Conservation (phyloP, 2,329 filamentous ascomycete species). For the Penicillium aurantiogriseum region DNA sequence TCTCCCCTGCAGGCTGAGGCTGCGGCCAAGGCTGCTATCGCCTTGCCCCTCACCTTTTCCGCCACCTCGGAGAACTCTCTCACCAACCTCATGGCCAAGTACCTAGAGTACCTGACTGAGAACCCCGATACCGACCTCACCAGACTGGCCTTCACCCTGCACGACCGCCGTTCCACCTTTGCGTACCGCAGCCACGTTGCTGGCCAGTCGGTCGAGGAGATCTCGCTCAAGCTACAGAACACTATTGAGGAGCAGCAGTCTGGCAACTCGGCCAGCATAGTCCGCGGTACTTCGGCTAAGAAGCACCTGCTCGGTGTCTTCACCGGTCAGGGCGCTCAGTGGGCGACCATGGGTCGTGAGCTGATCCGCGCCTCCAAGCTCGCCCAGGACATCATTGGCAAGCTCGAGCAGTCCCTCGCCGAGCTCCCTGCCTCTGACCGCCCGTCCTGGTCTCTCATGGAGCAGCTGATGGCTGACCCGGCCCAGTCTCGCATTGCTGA, state of each 20-base stretch:
- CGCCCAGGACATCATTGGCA: neutral
- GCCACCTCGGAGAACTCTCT: neutral
- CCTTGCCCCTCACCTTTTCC: neutral
- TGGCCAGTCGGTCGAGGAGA: neutral
- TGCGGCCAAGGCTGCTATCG: neutral
- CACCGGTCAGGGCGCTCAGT: neutral
- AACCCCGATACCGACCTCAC: neutral
- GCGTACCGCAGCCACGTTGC: neutral
- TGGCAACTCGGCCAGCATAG: neutral
- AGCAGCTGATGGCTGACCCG: constrained; percentile 4
- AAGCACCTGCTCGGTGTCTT: neutral
- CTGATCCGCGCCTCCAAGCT: neutral
- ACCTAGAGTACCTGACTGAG: neutral
- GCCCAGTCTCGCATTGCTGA: neutral
- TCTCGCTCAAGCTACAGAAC: neutral
- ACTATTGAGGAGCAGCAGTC: neutral
- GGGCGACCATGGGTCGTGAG: neutral
- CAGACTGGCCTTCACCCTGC: neutral
- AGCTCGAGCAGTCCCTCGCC: constrained; percentile 3
- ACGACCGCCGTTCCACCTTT: neutral
- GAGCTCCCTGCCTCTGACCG: constrained; percentile 1
- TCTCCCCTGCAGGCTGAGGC: neutral
- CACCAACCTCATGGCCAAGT: neutral
- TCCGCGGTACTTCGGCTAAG: neutral
- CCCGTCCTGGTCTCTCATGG: constrained; percentile 3